Base-by-base conservation (phyloP, 495 filamentous ascomycete species). In the Amphirosellinia nigrospora region DNA sequence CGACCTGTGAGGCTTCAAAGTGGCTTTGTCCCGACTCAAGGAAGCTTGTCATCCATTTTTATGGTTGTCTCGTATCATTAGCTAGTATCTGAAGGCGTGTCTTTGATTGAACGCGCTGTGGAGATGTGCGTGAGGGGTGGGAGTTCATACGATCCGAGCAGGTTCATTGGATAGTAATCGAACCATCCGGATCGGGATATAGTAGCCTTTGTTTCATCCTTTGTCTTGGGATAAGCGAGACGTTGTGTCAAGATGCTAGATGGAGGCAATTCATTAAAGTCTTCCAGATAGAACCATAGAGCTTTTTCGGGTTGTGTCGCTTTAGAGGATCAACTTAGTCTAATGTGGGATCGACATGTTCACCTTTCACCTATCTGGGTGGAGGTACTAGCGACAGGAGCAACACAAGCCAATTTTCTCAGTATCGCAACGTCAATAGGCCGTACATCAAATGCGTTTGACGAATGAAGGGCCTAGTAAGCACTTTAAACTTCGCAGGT, bases 181-280 rank as follows among this genome's bases (percentile, higher is more conserved):
- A 53, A 16, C 16, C 26, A 53, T 16, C 13, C 26, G 5, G 50
- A 53, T 30, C 26, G 11, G 50, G 26, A 30, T 30, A 53, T 16
- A 5, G 50, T 53, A 21, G 21, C 19, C 58, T 61, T 61, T 61
- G 58, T 43, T 16, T 43, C 19, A 16, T 61, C 38, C 36, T 61
- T 43, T 61, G 34, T 61, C 38, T 11, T 15, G 10, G 11, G 11
- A 7, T 9, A 43, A 10, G 30, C 23, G 13, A 43, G 58, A 43
- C 13, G 58, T 26, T 61, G n/a, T 16, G 23, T n/a, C n/a, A 43
- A 61, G 38, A 19, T 39, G 11, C 3, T 2, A 28, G 21, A 26
- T 7, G 58, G 26, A 16, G 13, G 13, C 1, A 43, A 39, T 7
- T 5, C 21, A 43, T 32, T 61, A n/a, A 21, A 7, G 13, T 23